Evolutionary conservation across 2,329 filamentous ascomycete genomes (phyloP).

Genomic region (Alternaria sp.): DNA sequence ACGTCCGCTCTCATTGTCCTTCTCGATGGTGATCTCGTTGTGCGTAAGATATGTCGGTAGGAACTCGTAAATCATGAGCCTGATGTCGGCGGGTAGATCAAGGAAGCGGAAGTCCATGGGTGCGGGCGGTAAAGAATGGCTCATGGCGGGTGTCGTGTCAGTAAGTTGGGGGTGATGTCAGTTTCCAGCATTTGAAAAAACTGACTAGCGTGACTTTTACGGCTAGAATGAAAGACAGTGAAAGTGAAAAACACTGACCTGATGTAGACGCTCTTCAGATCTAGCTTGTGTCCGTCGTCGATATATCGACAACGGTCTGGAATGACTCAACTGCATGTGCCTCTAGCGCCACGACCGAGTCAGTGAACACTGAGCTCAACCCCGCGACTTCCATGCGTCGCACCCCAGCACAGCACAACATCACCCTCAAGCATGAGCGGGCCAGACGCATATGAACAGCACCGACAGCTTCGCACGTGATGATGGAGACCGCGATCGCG

Average conservation of each 20-base stretch:
- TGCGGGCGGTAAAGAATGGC: background rate
- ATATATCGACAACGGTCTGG: background rate
- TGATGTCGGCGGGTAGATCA: background rate
- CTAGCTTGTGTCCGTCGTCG: background rate
- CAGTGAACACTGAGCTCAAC: background rate
- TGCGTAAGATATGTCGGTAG: background rate
- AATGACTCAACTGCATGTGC: background rate
- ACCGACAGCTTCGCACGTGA: conserved; percentile 1
- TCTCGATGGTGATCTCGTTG: background rate
- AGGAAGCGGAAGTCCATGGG: background rate
- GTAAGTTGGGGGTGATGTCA: background rate
- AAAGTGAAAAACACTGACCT: background rate
- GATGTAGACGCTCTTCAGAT: background rate
- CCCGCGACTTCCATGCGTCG: background rate
- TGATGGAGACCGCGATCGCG: conserved; percentile 5
- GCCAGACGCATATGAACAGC: conserved; percentile 12
- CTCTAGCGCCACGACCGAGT: background rate
- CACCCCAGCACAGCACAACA: background rate
- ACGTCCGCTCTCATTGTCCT: background rate
- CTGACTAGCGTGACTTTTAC: background rate
- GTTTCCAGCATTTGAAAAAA: background rate
- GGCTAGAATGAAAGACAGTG: background rate
- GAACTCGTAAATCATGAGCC: background rate
- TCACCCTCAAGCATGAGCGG: conserved; percentile 1
- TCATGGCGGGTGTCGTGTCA: background rate